A percentile compares a stretch with the other conserved stretches of the same genome.
Conservation (phyloP, 1,139 yeast species). For the Magnusiomyces tetraspermus region DNA sequence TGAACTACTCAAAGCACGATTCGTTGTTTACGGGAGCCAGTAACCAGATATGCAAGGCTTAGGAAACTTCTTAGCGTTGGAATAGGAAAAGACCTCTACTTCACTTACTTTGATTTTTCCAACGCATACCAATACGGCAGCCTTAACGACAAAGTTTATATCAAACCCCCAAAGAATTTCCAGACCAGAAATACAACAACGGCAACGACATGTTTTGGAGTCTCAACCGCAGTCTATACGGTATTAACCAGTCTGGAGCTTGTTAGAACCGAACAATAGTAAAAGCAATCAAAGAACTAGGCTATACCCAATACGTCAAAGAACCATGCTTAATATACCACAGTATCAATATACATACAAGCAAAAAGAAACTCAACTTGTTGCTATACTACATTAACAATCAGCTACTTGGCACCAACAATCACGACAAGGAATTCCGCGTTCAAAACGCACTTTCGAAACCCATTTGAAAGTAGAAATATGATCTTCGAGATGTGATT, state of each 20-base stretch:
- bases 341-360: not conserved
- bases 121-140: not conserved
- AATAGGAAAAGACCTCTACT: not conserved
- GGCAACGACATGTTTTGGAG: not conserved
- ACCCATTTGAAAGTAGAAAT: not conserved
- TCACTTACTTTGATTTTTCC: not conserved
- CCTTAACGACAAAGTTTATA: not conserved
- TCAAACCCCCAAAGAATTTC: not conserved
- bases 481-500: not conserved
- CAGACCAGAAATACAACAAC: not conserved
- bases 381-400: not conserved
- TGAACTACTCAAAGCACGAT: slow-evolving; percentile 13
- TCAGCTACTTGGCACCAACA: not conserved
- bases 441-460: not conserved
- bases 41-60: slow-evolving; percentile 13
- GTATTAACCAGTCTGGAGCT: not conserved
- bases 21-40: slow-evolving; percentile 17
- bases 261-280: not conserved
- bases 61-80: slow-evolving; percentile 5
- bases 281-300: not conserved
- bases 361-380: not conserved
- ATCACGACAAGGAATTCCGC: not conserved
- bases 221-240: not conserved
- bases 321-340: not conserved
- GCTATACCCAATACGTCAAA: not conserved